A percentile compares a stretch with the other conserved stretches of the same genome.
phyloP scores from a whole-genome alignment of 305 asterid species.

The Fraxinus albicans region DNA sequence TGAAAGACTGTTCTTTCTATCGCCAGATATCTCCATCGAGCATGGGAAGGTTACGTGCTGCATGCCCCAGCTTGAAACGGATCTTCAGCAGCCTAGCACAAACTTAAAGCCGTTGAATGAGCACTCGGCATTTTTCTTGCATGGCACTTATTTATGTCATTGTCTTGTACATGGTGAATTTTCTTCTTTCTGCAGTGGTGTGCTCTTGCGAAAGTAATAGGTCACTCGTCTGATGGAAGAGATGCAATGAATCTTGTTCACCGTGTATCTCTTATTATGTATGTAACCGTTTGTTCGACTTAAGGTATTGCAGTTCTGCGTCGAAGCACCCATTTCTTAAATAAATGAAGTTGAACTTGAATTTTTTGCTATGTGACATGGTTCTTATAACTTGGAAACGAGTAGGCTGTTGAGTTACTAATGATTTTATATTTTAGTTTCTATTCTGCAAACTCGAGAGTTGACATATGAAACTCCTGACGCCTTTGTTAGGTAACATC shows the following conservation, averaged over 20 bases:
- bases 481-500: neutral
- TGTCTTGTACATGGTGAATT: slow-evolving; percentile 23
- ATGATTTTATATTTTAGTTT: neutral
- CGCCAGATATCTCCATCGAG: slow-evolving; percentile 66
- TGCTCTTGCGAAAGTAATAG: neutral
- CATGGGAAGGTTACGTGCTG: slow-evolving; percentile 61
- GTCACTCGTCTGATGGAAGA: neutral
- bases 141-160: neutral
- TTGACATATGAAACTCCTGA: neutral
- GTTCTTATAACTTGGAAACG: neutral
- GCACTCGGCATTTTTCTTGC: slow-evolving; percentile 7
- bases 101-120: slow-evolving; percentile 1
- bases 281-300: neutral
- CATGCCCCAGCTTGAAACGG: slow-evolving; percentile 85
- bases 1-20: neutral
- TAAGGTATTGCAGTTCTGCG: neutral
- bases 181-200: neutral
- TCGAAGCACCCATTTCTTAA: neutral
- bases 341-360: slow-evolving; percentile 1
- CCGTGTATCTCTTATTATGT: neutral
- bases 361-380: neutral
- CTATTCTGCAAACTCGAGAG: neutral
- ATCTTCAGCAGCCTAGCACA: slow-evolving; percentile 72
- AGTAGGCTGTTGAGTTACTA: neutral
- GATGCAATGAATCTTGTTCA: neutral